These are phyloP conservation scores for Globisporangium takayamanum DNA, from an alignment of 352 stramenopile genomes.

Conservation along the genomic window DNA sequence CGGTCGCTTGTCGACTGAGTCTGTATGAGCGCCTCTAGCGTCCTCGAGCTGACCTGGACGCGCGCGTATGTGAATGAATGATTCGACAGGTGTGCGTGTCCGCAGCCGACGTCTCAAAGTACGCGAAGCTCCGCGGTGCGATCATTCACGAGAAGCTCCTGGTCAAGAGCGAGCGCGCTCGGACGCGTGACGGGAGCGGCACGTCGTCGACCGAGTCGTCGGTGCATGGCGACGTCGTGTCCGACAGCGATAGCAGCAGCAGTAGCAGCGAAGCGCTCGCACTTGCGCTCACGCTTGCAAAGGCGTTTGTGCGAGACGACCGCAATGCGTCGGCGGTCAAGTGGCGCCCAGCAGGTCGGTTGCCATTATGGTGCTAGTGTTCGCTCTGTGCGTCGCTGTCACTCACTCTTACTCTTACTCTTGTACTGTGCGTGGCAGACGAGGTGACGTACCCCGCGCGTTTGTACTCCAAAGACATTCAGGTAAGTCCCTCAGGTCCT, in stretches of 20 bases:
- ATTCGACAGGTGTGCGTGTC: slow-evolving; percentile 26
- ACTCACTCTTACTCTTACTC: neutral
- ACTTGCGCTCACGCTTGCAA: slow-evolving; percentile 1
- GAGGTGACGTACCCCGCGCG: slow-evolving; percentile 5
- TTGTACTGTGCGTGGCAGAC: neutral
- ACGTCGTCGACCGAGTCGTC: slow-evolving; percentile 8
- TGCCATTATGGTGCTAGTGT: neutral
- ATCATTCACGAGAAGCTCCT: slow-evolving; percentile 32
- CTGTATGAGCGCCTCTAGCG: neutral
- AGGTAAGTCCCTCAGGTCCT: neutral
- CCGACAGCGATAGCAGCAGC: neutral
- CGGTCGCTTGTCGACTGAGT: no score
- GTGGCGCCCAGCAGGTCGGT: slow-evolving; percentile 14
- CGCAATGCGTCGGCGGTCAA: neutral
- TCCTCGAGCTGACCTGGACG: neutral
- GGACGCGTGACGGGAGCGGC: neutral
- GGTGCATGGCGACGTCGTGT: slow-evolving; percentile 3
- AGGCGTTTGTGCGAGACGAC: slow-evolving; percentile 15
- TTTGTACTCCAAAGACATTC: slow-evolving; percentile 15
- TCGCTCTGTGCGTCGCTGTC: neutral
- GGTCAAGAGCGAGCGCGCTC: slow-evolving; percentile 4
- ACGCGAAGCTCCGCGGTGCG: slow-evolving; percentile 20
- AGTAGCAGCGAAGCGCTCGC: neutral
- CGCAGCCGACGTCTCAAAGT: slow-evolving; percentile 19
- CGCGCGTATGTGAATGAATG: neutral